phyloP scores from a whole-genome alignment of 2,329 filamentous ascomycete species.

The Ambrosiella xylebori region DNA sequence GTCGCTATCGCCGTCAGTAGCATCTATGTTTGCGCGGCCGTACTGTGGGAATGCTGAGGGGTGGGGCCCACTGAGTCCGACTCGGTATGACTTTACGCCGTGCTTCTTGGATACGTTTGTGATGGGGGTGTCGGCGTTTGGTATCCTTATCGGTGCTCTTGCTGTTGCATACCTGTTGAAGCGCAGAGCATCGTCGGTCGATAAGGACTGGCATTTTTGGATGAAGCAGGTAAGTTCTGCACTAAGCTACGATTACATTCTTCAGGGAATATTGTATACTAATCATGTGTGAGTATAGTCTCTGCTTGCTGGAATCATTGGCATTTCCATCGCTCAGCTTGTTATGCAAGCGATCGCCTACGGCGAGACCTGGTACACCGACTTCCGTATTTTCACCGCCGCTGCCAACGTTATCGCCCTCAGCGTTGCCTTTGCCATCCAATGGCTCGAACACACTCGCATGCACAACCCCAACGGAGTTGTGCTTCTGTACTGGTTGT shows the following conservation, averaged over 20 bases:
- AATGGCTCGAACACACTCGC: conserved; percentile 74
- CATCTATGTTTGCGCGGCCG: conserved; percentile 41
- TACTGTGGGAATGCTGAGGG: conserved; percentile 82
- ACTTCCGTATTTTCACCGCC: conserved; percentile 77
- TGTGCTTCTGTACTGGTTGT: conserved; percentile 81
- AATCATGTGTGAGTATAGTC: conserved; percentile 19
- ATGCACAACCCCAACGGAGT: conserved; percentile 74
- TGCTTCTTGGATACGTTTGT: conserved; percentile 94
- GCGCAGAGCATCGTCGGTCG: conserved; percentile 47
- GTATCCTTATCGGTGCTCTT: conserved; percentile 56
- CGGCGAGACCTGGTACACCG: conserved; percentile 52
- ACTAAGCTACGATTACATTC: neutral
- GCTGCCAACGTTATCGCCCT: conserved; percentile 55
- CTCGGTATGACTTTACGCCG: conserved; percentile 85
- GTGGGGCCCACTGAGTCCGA: conserved; percentile 82
- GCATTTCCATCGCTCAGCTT: conserved; percentile 54
- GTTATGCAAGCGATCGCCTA: conserved; percentile 58
- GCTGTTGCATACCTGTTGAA: conserved; percentile 67
- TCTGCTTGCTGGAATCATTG: conserved; percentile 51
- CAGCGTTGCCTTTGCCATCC: conserved; percentile 55
- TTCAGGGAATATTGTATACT: neutral
- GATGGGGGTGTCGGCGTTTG: conserved; percentile 58
- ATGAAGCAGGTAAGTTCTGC: conserved; percentile 55
- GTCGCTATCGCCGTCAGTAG: conserved; percentile 13
- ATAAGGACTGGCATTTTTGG: conserved; percentile 86